Conservation (phyloP, 2,329 filamentous ascomycete genomes). For the Phyllosticta citriasiana region DNA sequence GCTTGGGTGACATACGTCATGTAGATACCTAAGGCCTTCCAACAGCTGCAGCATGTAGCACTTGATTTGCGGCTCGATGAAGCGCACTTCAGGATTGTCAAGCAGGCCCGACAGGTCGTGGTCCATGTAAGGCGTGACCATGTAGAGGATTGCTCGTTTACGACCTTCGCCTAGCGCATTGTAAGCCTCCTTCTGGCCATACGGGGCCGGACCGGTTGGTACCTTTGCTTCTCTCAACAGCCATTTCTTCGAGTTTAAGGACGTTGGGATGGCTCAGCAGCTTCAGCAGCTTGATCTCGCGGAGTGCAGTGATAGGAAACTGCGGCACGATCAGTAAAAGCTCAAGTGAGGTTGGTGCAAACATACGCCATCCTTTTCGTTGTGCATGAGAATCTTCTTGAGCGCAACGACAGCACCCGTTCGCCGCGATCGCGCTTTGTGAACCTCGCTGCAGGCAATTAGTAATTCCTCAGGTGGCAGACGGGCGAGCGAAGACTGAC, state of each 20-base stretch:
- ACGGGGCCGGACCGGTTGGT: constrained; percentile 33
- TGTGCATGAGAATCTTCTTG: constrained; percentile 99
- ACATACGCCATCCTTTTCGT: constrained; percentile 87
- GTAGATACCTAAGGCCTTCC: constrained; percentile 80
- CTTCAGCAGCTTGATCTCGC: constrained; percentile 96
- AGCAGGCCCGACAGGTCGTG: constrained; percentile 95
- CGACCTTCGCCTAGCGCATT: constrained; percentile 39
- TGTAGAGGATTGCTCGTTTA: constrained; percentile 78
- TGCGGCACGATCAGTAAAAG: constrained; percentile 22
- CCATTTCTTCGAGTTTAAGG: constrained; percentile 86
- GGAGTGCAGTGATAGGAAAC: constrained; percentile 95
- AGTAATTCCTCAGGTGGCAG: constrained; percentile 9
- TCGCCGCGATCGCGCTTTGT: constrained; percentile 71
- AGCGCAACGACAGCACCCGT: constrained; percentile 71
- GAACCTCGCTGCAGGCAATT: constrained; percentile 57
- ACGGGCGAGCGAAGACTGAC: constrained; percentile 35
- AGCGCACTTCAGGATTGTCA: constrained; percentile 83
- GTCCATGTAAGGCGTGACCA: constrained; percentile 98
- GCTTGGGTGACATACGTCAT: constrained; percentile 42
- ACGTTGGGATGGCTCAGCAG: constrained; percentile 87
- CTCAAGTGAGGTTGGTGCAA: constrained; percentile 8
- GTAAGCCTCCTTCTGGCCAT: constrained; percentile 49
- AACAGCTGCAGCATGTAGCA: constrained; percentile 94
- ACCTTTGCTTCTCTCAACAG: constrained; percentile 67
- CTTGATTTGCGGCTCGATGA: constrained; percentile 87